Conservation (phyloP, 306 rosid genomes). For the Crataegus laevigata region DNA sequence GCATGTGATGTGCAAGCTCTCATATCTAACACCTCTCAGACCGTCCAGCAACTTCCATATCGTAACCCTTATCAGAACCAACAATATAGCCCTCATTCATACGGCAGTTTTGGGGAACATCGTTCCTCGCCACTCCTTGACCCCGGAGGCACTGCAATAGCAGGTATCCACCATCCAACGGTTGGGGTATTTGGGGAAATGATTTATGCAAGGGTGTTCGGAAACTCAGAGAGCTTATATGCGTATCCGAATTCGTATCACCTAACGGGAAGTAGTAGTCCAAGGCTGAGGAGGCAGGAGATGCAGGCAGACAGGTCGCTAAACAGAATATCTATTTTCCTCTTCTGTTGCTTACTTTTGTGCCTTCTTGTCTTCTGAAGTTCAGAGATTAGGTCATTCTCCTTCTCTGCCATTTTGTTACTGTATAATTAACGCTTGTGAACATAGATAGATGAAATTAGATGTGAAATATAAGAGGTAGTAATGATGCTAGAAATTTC, state of each 20-base stretch:
- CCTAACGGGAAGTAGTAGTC: conserved; percentile 29
- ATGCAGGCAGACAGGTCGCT: conserved; percentile 73
- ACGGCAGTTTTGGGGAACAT: conserved; percentile 34
- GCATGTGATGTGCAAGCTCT: conserved; percentile 44
- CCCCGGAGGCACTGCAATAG: conserved; percentile 31
- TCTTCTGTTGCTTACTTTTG: conserved; percentile 69
- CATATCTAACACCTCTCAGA: conserved; percentile 27
- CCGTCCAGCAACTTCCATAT: conserved; percentile 56
- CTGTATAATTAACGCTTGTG: conserved; percentile 19
- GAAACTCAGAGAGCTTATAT: conserved; percentile 44
- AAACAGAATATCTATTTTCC: conserved; percentile 73
- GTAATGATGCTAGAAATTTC: not conserved
- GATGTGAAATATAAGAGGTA: not conserved
- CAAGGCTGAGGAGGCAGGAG: conserved; percentile 79
- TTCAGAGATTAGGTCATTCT: conserved; percentile 11
- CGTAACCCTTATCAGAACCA: conserved; percentile 68
- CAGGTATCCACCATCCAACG: conserved; percentile 42
- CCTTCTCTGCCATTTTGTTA: conserved; percentile 13
- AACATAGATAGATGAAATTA: conserved; percentile 6
- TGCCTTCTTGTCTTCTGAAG: conserved; percentile 73
- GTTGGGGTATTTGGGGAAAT: conserved; percentile 74
- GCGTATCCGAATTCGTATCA: conserved; percentile 52
- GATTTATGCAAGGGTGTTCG: conserved; percentile 63
- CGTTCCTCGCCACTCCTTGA: conserved; percentile 37
- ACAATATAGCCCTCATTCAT: conserved; percentile 26